Base-by-base conservation (phyloP, 768 basidiomycete genomes). In the Porphyrellus cyaneotinctus region DNA sequence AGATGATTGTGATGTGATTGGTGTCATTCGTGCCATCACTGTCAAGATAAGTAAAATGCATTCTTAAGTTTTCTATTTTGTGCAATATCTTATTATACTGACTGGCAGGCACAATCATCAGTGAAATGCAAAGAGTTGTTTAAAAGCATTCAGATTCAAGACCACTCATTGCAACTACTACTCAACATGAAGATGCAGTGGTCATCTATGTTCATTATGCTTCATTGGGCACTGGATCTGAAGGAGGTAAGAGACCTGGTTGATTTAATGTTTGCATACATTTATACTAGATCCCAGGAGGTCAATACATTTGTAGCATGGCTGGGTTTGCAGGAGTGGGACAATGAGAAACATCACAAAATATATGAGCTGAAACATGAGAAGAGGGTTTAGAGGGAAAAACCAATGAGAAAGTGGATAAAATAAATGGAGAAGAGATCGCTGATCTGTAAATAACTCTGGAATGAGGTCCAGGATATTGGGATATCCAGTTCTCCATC, bases 41-140 rank as follows among this genome's bases (percentile, higher is more conserved):
- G 53, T 47, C 4, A 51, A 57, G 49, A 41, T 51, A 41, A 20
- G 37, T n/a, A n/a, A n/a, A n/a, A n/a, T n/a, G n/a, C n/a, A n/a
- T n/a, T n/a, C n/a, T n/a, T n/a, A n/a, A n/a, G n/a, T n/a, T n/a
- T n/a, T n/a, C n/a, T 38, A 20, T n/a, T 20, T 22, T 20, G 11
- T 38, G 2, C 20, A 22, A 4, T 10, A 1, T 38, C 7, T 13
- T 14, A 12, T n/a, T n/a, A n/a, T n/a, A n/a, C n/a, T n/a, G n/a
- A n/a, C n/a, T n/a, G n/a, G n/a, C 15, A 38, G 37, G 37, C 18
- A 22, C 10, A 20, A 7, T 38, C 37, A 6, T 38, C 10, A 11
- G 37, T 20, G 4, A 8, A 38, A 38, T 22, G 20, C 37, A 38
- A 38, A 22, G 37, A 38, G 11, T 9, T 38, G 9, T 38, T 38